Base-by-base conservation (phyloP, 192 early-diverging fungal genomes). In the Haplosporangium gracile region DNA sequence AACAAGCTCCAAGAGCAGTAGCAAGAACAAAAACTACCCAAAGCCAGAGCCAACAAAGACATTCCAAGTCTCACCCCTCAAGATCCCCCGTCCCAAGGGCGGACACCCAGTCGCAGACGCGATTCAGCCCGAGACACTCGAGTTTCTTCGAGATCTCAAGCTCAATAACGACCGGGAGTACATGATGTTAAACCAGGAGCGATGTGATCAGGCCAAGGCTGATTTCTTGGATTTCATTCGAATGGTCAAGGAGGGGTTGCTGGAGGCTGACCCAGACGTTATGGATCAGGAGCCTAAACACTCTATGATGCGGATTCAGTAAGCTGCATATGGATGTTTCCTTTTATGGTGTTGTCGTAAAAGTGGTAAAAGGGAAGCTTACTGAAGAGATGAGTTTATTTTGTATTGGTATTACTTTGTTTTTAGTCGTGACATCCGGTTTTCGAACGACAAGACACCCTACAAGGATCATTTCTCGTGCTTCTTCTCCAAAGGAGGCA, bases 391-490 rank as follows among this genome's bases (percentile, higher is more conserved):
- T 69, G 20, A 16, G 18, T 32, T 18, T 40, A n/a, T 60, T 16
- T 77, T 34, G 36, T 76, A 43, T 6, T 63, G 36, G 11, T 47
- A 32, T 42, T 22, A 38, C 39, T 40, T 53, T 57, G 36, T 36
- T 43, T 57, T 70, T 81, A 93, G 92, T 77, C 90, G 92, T 10
- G 93, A 94, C 74, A 72, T 94, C 11, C 83, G 93, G 9, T 94
- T 94, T 79, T 89, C 91, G 1, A 90, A 90, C 24, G 92, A 91
- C 22, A 88, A 88, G 72, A 76, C 80, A 18, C 93, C 92, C 0
- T 94, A 94, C 78, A 94, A 94, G 80, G 81, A 77, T 2, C 77
- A 88, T 38, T 42, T 93, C 5, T 70, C 89, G 2, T 89, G 88
- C 29, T 76, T 82, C 26, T 92, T 90, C 49, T 88, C 90, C 0